A percentile compares a stretch with the other conserved stretches of the same genome.
phyloP scores from a whole-genome alignment of 768 basidiomycete species.

The Tricholomella constricta region DNA sequence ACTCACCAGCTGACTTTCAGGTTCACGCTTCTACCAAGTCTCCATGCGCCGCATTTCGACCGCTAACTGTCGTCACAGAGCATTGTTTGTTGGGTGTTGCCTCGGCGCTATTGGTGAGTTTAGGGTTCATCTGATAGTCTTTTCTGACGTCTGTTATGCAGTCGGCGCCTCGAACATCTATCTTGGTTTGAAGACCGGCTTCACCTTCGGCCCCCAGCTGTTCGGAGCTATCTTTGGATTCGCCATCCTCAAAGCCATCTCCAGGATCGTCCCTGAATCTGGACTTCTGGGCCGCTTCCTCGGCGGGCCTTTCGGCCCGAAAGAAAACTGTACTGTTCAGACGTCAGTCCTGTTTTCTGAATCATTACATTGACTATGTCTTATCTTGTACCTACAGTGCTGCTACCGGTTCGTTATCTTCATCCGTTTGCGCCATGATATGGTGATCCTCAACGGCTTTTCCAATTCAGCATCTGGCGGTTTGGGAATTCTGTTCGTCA shows the following conservation, averaged over 20 bases:
- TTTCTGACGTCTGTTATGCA: background rate
- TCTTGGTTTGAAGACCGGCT: constrained; percentile 68
- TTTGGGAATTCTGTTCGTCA: constrained; percentile 59
- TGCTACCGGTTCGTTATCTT: constrained; percentile 42
- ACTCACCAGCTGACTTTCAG: constrained; percentile 54
- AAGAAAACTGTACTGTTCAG: constrained; percentile 68
- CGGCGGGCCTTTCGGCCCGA: constrained; percentile 62
- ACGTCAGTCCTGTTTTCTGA: constrained; percentile 30
- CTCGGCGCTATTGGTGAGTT: constrained; percentile 48
- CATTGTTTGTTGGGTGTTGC: constrained; percentile 49
- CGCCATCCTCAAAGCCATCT: constrained; percentile 60
- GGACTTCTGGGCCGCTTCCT: constrained; percentile 45
- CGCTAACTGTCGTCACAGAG: constrained; percentile 25
- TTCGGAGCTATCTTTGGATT: constrained; percentile 66
- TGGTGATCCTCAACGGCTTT: background rate
- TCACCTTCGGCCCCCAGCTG: constrained; percentile 63
- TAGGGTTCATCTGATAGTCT: background rate
- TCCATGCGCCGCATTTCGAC: background rate
- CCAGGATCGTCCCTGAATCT: constrained; percentile 47
- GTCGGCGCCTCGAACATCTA: constrained; percentile 68
- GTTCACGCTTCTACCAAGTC: constrained; percentile 22
- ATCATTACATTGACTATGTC: background rate
- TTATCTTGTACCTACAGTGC: constrained; percentile 33
- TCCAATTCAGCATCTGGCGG: constrained; percentile 49
- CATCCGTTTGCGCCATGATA: constrained; percentile 14